Base-by-base conservation (phyloP, 2,329 filamentous ascomycete genomes). In the Xylaria hypoxylon region DNA sequence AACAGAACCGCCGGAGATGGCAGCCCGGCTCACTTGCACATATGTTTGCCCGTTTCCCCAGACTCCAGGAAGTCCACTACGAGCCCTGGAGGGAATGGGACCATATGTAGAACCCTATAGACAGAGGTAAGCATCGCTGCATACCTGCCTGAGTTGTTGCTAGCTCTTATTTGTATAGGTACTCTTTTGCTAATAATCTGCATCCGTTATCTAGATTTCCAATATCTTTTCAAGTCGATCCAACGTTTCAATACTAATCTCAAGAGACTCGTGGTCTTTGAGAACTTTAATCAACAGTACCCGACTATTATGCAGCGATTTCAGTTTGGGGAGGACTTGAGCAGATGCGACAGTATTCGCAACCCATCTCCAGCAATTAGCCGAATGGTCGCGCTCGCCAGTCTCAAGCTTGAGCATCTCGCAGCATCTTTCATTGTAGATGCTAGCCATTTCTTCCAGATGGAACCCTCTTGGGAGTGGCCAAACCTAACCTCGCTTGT, bases 261-360 rank as follows among this genome's bases (percentile, higher is more conserved):
- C 1, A 53, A 55, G 17, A 55, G 31, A 47, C 64, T 62, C 40
- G 59, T 59, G 47, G 31, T 76, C 67, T 78, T 78, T 56, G 76
- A 77, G 71, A 76, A 77, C 71, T 75, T 77, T 40, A 76, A 76
- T 68, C 70, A 78, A 67, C 70, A 73, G 53, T 77, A 76, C 64
- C 68, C 74, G 61, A 57, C 74, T 59, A 45, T 51, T 45, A 58
- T 47, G 50, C 22, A 40, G 52, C 60, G 45, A 51, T 40, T 63
- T 15, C n/a, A 48, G 40, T 6, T 47, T 56, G 59, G 51, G 35
- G 55, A n/a, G 5, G 47, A 47, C 13, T 52, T 64, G 56, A n/a
- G 6, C 55, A 26, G 17, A 48, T 64, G 66, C 65, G 68, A 72
- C 56, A 50, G 33, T 67, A 62, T 58, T 64, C 68, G 73, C 10